Conservation (phyloP, 805 yeast genomes). For the Candida anglica region DNA sequence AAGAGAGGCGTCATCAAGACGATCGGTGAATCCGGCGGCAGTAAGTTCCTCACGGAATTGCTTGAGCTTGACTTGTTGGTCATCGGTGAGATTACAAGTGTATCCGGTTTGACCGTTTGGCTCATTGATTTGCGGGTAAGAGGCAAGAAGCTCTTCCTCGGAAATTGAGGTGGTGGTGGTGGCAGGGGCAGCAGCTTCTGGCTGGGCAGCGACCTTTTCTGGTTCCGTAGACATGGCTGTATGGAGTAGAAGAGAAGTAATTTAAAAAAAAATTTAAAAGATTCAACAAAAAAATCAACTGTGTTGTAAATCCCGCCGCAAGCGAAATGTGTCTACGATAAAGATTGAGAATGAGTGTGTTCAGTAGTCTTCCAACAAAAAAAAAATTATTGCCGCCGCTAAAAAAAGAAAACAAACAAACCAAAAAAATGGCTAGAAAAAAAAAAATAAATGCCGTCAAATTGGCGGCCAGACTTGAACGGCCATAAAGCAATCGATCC, state of each 20-base stretch:
- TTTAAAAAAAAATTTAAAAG: not conserved
- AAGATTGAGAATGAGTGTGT: no score
- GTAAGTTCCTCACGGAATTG: slow-evolving; percentile 55
- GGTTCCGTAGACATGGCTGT: not conserved
- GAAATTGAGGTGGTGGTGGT: slow-evolving; percentile 12
- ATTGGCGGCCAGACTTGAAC: no score
- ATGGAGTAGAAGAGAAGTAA: not conserved
- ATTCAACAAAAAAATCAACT: no score
- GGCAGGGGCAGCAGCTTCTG: not conserved
- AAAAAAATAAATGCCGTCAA: not conserved
- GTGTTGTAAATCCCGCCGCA: no score
- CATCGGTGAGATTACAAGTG: slow-evolving; percentile 73
- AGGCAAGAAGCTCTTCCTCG: slow-evolving; percentile 40
- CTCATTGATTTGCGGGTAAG: slow-evolving; percentile 72
- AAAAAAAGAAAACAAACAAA: not conserved
- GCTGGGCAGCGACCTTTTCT: not conserved
- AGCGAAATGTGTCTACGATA: no score
- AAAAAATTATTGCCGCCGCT: not conserved
- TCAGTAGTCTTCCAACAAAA: not conserved
- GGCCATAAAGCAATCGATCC: no score
- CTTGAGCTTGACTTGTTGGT: slow-evolving; percentile 58
- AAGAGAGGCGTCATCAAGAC: slow-evolving; percentile 83
- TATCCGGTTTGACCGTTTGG: slow-evolving; percentile 64
- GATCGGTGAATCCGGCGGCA: slow-evolving; percentile 64
- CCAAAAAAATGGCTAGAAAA: not conserved